Base-by-base conservation (phyloP, 1,284 basidiomycete species). In the Mycena citricolor region DNA sequence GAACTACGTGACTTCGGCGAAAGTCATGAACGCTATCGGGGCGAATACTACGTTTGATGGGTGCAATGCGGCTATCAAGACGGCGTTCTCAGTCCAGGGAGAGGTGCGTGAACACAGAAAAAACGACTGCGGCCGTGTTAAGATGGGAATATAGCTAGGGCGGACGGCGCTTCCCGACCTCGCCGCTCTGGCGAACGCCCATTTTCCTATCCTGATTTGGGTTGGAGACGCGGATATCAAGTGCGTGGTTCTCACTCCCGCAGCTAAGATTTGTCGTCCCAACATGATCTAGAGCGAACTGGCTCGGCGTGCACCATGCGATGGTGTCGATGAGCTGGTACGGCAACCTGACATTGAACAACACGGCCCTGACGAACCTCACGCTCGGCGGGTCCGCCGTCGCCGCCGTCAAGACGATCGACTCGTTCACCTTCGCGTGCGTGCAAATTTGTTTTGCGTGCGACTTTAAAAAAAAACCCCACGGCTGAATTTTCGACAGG, bases 171-270 rank as follows among this genome's bases (percentile, higher is more conserved):
- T 83, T 3, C 76, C 78, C 2, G 64, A 76, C 49, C 67, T 83
- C 6, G 71, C 70, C 3, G 63, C 62, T 2, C 57, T 84, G 8
- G 79, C 66, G 0, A 64, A 82, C 56, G 42, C 47, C 23, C 74
- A 76, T 19, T 57, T 70, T 19, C 57, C 81, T 43, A 71, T 76
- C 22, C 63, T 83, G 5, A 74, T 82, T 32, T 82, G 81, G 81
- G 81, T 79, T 57, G 81, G 81, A 10, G 81, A 83, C 50, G 72
- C 78, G 31, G 81, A 83, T 54, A 81, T 83, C 56, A 79, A 73
- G 80, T 81, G 43, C n/a, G n/a, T 35, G 65, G 56, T 5, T 36
- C 22, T 19, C 8, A 13, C 5, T 21, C 31, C 23, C n/a, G n/a
- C n/a, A n/a, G n/a, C n/a, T n/a, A n/a, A n/a, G n/a, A n/a, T n/a